Percentiles rank a stretch among this genome's conserved stretches.
Evolutionary conservation across 495 filamentous ascomycete genomes (phyloP).

Genomic region (Xylaria grammica): DNA sequence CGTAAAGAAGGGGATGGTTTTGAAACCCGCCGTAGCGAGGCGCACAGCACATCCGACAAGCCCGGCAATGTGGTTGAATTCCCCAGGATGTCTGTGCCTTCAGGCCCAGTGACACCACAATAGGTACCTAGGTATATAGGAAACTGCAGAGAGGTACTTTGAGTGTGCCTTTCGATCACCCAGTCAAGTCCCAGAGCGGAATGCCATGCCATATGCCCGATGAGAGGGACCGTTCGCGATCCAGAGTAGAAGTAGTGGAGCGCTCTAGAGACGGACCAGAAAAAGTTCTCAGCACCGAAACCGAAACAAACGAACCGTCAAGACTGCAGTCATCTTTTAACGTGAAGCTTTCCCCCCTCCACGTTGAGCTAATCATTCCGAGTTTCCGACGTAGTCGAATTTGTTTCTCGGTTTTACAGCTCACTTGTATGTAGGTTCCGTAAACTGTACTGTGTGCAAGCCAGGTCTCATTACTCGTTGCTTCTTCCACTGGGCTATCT

Average conservation of each 20-base stretch:
- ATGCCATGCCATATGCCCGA: slow-evolving; percentile 10
- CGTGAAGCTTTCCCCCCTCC: not conserved
- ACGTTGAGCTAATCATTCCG: not conserved
- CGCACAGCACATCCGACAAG: slow-evolving; percentile 5
- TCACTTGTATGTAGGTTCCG: not conserved
- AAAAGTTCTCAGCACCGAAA: not conserved
- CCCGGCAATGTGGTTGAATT: slow-evolving; percentile 22
- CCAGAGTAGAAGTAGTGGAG: not conserved
- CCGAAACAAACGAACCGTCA: not conserved
- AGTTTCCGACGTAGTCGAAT: not conserved
- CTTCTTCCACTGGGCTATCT: slow-evolving; percentile 5
- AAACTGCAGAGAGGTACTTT: not conserved
- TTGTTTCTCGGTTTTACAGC: not conserved
- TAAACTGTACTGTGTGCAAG: not conserved
- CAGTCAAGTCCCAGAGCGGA: not conserved
- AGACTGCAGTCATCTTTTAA: not conserved
- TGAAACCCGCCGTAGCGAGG: not conserved
- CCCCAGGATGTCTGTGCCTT: slow-evolving; percentile 17
- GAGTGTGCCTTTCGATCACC: not conserved
- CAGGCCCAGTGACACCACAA: slow-evolving; percentile 9
- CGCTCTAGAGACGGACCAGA: not conserved
- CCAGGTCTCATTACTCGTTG: slow-evolving; percentile 16
- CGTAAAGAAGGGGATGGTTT: not conserved
- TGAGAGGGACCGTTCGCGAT: slow-evolving; percentile 3
- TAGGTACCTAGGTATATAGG: not conserved